Evolutionary conservation across 148 eudicot species (phyloP), one percentile per base, ranked within the genome.

Genomic region (Chenopodium suecicum): DNA sequence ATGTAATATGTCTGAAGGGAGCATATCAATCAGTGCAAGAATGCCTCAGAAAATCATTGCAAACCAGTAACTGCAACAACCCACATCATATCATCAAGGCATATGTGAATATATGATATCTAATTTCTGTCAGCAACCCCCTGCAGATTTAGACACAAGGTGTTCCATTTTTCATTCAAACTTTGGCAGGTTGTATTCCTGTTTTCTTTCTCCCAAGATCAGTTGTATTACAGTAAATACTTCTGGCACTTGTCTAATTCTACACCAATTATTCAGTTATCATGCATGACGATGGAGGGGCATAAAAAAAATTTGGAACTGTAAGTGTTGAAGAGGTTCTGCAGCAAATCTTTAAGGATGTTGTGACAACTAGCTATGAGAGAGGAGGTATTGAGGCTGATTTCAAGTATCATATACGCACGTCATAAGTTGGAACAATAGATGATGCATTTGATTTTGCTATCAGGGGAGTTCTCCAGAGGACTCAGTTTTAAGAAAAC

Each of bases 111-210:
- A 79, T 48, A 80, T 75, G 83, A 60, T 34, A 54, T 76, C 88
- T 4, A 69, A 62, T 41, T 87, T 89, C 37, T 89, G 91, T 77
- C 58, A 87, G 22, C 88, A 89, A 56, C 89, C 88, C 58, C 64
- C 47, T 4, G 84, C 87, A 9, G 87, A 84, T 69, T 73, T 85
- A 1, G 19, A 12, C 68, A 88, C 89, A 1, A 63, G 89, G 14
- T 62, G 85, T 48, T 86, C 87, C 16, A 65, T 80, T 48, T 86
- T 88, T 47, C 88, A 88, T 37, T 84, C 90, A 9, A 41, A 82
- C 82, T 7, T 31, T 88, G 58, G 85, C 86, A 9, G 90, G 89
- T 1, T 88, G 90, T 74, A 86, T 88, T 23, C 89, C 90, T 1
- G 90, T 86, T 20, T 84, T 88, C 50, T 84, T 88, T 62, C 52